Base-by-base conservation (phyloP, 73 alveolate species). In the Symbiodinium pilosum region DNA sequence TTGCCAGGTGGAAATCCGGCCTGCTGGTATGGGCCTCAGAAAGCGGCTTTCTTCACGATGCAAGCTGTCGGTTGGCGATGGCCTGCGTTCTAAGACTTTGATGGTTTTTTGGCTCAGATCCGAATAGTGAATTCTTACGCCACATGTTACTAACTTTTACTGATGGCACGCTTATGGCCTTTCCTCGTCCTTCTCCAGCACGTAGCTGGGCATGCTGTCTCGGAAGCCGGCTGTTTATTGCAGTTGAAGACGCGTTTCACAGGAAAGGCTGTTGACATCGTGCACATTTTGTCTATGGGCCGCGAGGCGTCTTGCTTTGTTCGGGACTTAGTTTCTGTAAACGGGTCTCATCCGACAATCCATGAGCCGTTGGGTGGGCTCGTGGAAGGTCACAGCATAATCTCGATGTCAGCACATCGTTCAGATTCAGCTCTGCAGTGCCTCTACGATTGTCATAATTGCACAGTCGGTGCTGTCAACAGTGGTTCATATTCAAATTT, bases 281-380 rank as follows among this genome's bases (percentile, higher is more conserved):
- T 73, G n/a, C 85, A 73, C 34, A 16, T 73, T 4, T 43, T 73
- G 24, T 73, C 85, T 0, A 73, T 73, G 85, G 85, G 85, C 85
- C 85, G 85, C 14, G 85, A 73, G 85, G 85, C 85, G 14, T 73
- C 85, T 28, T 73, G 85, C 85, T n/a, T 36, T 30, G 44, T 73
- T 73, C 44, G 14, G 51, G 30, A 36, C 43, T 32, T 73, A 43
- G 85, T 12, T 73, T 32, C 44, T 73, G 85, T 42, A 34, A 36
- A 73, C 28, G 85, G 85, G 44, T 73, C 43, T 73, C 85, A 73
- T 36, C 44, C 85, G 28, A 34, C 85, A 14, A 73, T 73, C 85
- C 34, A 34, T 26, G 85, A 73, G 44, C 85, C 85, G 16, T 32
- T 73, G 85, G 44, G 44, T 4, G 85, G 85, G 5, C 32, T 73